These are phyloP conservation scores for Scytalidium sp. DNA, from an alignment of 2,329 filamentous ascomycete genomes.

Conservation along the genomic window DNA sequence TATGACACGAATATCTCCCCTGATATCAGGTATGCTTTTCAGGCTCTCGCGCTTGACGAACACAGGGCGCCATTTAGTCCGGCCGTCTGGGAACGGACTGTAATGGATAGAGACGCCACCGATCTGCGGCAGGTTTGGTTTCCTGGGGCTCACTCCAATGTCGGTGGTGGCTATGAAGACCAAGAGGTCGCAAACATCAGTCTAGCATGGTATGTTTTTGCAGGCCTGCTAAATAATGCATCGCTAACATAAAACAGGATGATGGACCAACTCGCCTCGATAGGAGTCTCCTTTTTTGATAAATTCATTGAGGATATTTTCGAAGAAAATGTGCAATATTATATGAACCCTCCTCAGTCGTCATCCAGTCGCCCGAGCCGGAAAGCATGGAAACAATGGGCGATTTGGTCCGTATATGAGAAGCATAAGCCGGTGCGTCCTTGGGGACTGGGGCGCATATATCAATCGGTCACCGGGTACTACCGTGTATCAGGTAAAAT, in stretches of 20 bases:
- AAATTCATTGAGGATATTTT: slow-evolving; percentile 29
- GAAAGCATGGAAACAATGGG: slow-evolving; percentile 33
- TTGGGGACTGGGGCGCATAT: slow-evolving; percentile 32
- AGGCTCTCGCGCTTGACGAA: slow-evolving; percentile 49
- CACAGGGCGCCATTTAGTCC: slow-evolving; percentile 36
- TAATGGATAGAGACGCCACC: slow-evolving; percentile 11
- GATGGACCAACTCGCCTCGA: slow-evolving; percentile 39
- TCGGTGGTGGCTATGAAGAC: slow-evolving; percentile 46
- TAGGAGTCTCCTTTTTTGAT: slow-evolving; percentile 31
- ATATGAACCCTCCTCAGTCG: slow-evolving; percentile 17
- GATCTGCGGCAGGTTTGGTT: slow-evolving; percentile 41
- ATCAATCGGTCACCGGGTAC: slow-evolving; percentile 24
- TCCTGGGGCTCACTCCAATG: slow-evolving; percentile 44
- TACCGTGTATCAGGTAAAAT: slow-evolving; percentile 43
- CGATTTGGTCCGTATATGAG: slow-evolving; percentile 44
- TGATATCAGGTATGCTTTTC: slow-evolving; percentile 45
- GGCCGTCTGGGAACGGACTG: slow-evolving; percentile 34
- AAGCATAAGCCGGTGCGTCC: slow-evolving; percentile 40
- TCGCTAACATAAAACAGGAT: slow-evolving; percentile 40
- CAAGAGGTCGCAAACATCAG: slow-evolving; percentile 44
- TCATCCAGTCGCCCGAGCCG: slow-evolving; percentile 15
- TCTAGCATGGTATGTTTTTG: slow-evolving; percentile 37
- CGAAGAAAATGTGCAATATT: slow-evolving; percentile 24
- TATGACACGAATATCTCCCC: slow-evolving; percentile 40
- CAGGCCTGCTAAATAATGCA: slow-evolving; percentile 29